phyloP scores from a whole-genome alignment of 768 basidiomycete species.

The Termitomyces sp. region DNA sequence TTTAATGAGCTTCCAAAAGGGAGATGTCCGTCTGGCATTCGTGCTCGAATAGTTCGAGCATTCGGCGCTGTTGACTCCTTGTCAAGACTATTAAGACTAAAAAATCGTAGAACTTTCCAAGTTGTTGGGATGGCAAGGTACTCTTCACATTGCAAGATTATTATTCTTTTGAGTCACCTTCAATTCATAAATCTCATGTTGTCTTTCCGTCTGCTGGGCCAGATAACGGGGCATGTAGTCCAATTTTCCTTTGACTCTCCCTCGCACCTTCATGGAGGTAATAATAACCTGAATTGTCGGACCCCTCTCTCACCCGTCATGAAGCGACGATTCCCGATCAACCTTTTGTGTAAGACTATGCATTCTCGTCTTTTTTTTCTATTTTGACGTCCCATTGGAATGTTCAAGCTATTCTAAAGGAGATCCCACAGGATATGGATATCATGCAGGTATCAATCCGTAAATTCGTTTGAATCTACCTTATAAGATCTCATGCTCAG shows the following conservation, averaged over 20 bases:
- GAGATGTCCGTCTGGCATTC: constrained; percentile 31
- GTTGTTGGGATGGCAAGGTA: constrained; percentile 34
- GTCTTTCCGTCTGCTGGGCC: constrained; percentile 36
- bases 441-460: constrained; percentile 22
- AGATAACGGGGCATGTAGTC: constrained; percentile 35
- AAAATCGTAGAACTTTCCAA: constrained; percentile 22
- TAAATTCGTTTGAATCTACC: background rate
- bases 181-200: constrained; percentile 34
- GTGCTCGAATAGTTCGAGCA: constrained; percentile 28
- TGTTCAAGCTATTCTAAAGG: too few species aligned
- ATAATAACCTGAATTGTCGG: background rate
- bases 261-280: constrained; percentile 41
- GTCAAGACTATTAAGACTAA: background rate
- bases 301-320: too few species aligned
- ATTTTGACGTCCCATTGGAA: too few species aligned
- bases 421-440: too few species aligned
- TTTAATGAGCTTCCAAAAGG: constrained; percentile 27
- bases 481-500: constrained; percentile 11
- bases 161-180: constrained; percentile 11
- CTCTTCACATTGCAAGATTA: background rate
- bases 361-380: too few species aligned
- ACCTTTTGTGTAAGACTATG: too few species aligned
- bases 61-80: background rate
- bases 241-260: constrained; percentile 32
- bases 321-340: too few species aligned